Evolutionary conservation across 2,329 filamentous ascomycete species (phyloP).

Genomic region (Aspergillus glaucus): DNA sequence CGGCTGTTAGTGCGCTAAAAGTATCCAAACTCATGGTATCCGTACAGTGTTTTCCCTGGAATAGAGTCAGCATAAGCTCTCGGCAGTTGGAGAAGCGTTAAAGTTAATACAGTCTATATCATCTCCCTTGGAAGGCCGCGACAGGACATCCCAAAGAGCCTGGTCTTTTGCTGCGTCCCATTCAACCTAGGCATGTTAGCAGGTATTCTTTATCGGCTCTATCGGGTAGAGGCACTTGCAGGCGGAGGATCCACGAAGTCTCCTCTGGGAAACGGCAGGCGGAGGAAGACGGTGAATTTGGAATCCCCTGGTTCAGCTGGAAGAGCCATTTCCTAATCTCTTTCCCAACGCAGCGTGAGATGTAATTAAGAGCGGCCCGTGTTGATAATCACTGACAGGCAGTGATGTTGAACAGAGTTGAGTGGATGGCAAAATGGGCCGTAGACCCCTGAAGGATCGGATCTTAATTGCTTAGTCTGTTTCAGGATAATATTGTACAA

Average conservation of each 20-base stretch:
- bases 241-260: conserved; percentile 86
- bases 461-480: too few relatives aligned
- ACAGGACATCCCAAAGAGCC: conserved; percentile 82
- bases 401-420: too few relatives aligned
- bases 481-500: too few relatives aligned
- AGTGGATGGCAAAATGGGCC: too few relatives aligned
- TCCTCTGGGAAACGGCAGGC: conserved; percentile 80
- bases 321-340: not conserved
- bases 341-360: too few relatives aligned
- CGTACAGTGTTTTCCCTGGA: conserved; percentile 69
- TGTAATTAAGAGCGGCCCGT: too few relatives aligned
- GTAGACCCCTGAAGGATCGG: too few relatives aligned
- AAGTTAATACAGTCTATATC: conserved; percentile 72
- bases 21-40: not conserved
- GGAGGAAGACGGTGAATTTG: conserved; percentile 67
- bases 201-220: conserved; percentile 4
- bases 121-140: conserved; percentile 66
- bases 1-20: not conserved
- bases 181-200: conserved; percentile 56
- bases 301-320: conserved; percentile 1
- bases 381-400: too few relatives aligned
- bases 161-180: conserved; percentile 87
- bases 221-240: conserved; percentile 45
- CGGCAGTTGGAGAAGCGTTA: not conserved
- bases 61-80: conserved; percentile 14